Evolutionary conservation across 805 yeast species (phyloP).

Genomic region (Yarrowia divulgata): DNA sequence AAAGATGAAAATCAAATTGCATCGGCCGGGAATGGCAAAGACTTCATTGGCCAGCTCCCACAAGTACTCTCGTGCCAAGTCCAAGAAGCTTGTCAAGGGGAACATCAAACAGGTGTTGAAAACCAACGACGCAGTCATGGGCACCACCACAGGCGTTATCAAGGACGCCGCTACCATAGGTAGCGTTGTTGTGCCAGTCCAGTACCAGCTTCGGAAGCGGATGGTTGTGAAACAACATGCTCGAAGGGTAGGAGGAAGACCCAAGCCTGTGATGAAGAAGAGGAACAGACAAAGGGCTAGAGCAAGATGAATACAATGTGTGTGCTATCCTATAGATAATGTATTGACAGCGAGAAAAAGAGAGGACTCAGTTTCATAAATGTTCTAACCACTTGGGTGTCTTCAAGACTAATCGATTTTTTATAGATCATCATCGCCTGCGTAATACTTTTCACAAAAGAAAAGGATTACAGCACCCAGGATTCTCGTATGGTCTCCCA

Average conservation of each 20-base stretch:
- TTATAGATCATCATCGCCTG: slow-evolving; percentile 31
- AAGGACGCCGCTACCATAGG: slow-evolving; percentile 15
- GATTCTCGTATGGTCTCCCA: slow-evolving; percentile 40
- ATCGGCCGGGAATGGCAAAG: slow-evolving; percentile 15
- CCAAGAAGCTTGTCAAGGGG: slow-evolving; percentile 9
- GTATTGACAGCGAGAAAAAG: neutral
- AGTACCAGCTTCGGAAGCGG: slow-evolving; percentile 9
- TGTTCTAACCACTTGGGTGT: slow-evolving; percentile 38
- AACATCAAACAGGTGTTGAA: slow-evolving; percentile 18
- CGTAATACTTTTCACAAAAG: slow-evolving; percentile 5
- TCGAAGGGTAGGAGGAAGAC: slow-evolving; percentile 13
- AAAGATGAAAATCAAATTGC: slow-evolving; percentile 2
- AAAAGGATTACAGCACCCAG: slow-evolving; percentile 39
- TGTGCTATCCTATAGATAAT: neutral
- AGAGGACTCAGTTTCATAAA: slow-evolving; percentile 34
- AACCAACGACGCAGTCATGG: slow-evolving; percentile 6
- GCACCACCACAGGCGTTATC: slow-evolving; percentile 23
- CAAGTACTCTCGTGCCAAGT: slow-evolving; percentile 18
- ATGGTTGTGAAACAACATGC: slow-evolving; percentile 27
- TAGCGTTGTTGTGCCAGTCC: slow-evolving; percentile 25
- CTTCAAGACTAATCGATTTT: slow-evolving; percentile 39
- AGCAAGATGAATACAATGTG: neutral
- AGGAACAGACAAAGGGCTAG: neutral
- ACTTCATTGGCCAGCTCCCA: neutral
- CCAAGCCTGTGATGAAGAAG: slow-evolving; percentile 1